Base-by-base conservation (phyloP, 2,329 filamentous ascomycete genomes). In the Aspergillus calidoustus region DNA sequence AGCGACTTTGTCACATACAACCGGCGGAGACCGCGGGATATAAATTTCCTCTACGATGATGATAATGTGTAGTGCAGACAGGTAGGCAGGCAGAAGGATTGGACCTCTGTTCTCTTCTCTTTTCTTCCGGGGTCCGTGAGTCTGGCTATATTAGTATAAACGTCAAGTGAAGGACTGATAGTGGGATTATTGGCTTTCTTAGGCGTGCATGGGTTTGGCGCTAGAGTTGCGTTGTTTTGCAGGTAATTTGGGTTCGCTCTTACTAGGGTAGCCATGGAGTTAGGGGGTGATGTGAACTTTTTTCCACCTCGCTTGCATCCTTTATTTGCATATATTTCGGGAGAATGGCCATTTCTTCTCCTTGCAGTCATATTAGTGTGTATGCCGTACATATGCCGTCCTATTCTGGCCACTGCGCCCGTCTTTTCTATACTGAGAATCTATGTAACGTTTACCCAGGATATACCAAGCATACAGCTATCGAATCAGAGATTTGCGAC, bases 41-140 rank as follows among this genome's bases (percentile, higher is more conserved):
- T 99, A 65, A 89, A 91, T 70, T 99, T 98, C 74, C 87, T 92
- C 67, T 99, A 97, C 74, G 92, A 99, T 75, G 95, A 99, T 76
- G 91, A 93, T 72, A 89, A 86, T 52, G 90, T 93, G 66, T 91
- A 64, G 73, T 25, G 8, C 17, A 6, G 31, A 25, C 31, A 47
- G 19, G 30, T 7, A 47, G 19, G 30, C 8, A 25, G 46, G 7
- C 7, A 13, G 3, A 15, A 3, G 13, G 38, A 43, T 43, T 13
- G 4, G 38, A 43, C 44, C 44, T 28, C 23, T 19, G 19, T 19
- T 19, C 19, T 19, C 19, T 19, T 30, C 34, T 41, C 5, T 41
- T 41, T 3, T 15, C 34, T 15, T 5, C 34, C 11, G 25, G 25
- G 25, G 6, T 17, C 17, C 11, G 4, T 15, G 9, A 19, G 19